phyloP scores from a whole-genome alignment of 140 eudicot genomes.

The Senecio squalidus region DNA sequence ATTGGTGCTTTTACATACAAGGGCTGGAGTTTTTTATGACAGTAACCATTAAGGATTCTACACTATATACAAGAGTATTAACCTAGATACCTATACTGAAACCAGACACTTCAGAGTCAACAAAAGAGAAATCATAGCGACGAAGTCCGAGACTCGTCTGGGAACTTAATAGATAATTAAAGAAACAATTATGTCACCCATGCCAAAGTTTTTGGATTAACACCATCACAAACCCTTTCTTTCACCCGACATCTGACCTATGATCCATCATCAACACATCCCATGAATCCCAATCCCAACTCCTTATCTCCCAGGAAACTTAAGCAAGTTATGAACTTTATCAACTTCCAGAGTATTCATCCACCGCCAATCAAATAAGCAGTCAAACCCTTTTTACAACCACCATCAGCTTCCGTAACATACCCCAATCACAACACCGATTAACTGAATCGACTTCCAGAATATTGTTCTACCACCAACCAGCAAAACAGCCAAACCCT shows the following conservation, averaged over 20 bases:
- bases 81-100: slow-evolving; percentile 20
- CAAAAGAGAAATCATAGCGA: slow-evolving; percentile 16
- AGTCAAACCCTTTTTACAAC: slow-evolving; percentile 8
- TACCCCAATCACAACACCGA: background rate
- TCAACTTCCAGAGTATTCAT: background rate
- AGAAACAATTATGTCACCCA: background rate
- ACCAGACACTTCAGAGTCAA: background rate
- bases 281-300: background rate
- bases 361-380: slow-evolving; percentile 21
- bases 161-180: slow-evolving; percentile 1
- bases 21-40: slow-evolving; percentile 13
- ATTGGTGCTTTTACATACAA: slow-evolving; percentile 12
- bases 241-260: slow-evolving; percentile 6
- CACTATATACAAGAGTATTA: slow-evolving; percentile 38
- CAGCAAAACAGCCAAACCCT: slow-evolving; percentile 15
- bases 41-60: slow-evolving; percentile 29
- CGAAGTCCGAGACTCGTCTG: slow-evolving; percentile 1
- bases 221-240: background rate
- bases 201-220: slow-evolving; percentile 1
- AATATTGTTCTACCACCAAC: slow-evolving; percentile 7
- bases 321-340: slow-evolving; percentile 5
- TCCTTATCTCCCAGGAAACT: background rate
- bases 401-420: background rate
- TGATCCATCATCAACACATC: background rate
- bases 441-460: background rate